Evolutionary conservation across 495 filamentous ascomycete species (phyloP).

Genomic region (Hypoxylon fragiforme): DNA sequence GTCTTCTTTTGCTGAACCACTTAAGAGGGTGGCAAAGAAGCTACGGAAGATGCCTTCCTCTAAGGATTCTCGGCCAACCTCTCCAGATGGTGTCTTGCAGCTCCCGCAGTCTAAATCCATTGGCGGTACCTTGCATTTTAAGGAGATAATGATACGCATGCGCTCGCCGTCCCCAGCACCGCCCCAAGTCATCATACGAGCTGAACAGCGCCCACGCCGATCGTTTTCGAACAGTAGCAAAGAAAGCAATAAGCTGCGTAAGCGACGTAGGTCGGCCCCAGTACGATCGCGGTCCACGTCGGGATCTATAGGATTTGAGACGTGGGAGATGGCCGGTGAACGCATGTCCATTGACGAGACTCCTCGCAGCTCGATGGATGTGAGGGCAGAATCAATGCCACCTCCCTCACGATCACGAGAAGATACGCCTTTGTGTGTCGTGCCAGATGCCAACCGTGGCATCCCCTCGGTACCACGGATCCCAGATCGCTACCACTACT

Average conservation of each 20-base stretch:
- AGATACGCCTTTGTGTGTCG: conserved; percentile 31
- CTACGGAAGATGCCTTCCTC: conserved; percentile 29
- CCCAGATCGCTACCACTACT: conserved; percentile 36
- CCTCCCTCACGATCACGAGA: conserved; percentile 4
- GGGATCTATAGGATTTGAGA: not conserved
- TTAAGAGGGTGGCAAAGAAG: conserved; percentile 40
- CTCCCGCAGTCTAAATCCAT: conserved; percentile 24
- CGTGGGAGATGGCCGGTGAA: conserved; percentile 14
- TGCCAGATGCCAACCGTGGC: conserved; percentile 44
- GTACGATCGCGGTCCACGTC: conserved; percentile 13
- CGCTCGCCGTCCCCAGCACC: conserved; percentile 29
- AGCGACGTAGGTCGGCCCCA: conserved; percentile 23
- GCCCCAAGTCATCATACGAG: conserved; percentile 3
- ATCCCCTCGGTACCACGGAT: conserved; percentile 42
- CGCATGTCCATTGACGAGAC: conserved; percentile 2
- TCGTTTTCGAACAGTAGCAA: conserved; percentile 12
- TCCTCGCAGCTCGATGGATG: conserved; percentile 1
- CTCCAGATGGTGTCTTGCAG: conserved; percentile 19
- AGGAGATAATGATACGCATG: conserved; percentile 26
- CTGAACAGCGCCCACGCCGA: conserved; percentile 5
- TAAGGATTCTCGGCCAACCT: conserved; percentile 14
- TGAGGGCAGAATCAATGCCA: not conserved
- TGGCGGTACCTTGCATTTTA: conserved; percentile 22
- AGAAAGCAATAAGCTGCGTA: conserved; percentile 17
- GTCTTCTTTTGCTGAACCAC: conserved; percentile 32